Evolutionary conservation across 2,329 filamentous ascomycete species (phyloP), one percentile per base, ranked within the genome.

Genomic region (Drechslerella coelobrocha): DNA sequence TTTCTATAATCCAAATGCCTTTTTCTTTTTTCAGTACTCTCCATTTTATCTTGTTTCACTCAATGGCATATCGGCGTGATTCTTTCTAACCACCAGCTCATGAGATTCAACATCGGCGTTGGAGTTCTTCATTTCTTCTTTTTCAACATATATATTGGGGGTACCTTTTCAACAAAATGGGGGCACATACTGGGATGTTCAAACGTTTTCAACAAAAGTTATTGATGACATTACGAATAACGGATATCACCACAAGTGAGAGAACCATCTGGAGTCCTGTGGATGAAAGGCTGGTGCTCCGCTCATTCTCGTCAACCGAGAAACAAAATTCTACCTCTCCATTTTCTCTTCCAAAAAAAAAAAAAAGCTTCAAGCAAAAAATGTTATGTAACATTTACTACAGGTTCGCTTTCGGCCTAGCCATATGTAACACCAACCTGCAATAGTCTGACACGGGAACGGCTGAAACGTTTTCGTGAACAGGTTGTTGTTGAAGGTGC

Each of bases 31-130:
- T 17, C n/a, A n/a, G n/a, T n/a, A n/a, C 53, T 68, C 34, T 57
- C 37, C 52, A 27, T 72, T 63, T 57, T 17, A 73, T 52, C 27
- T 69, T 71, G 39, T 61, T 68, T 53, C 53, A 29, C 17, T 45
- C 34, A 66, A 69, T 39, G 34, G 69, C 65, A 53, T 68, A 73
- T 63, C 68, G 68, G 62, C 39, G 63, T 66, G 68, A 61, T 63
- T 56, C 10, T 10, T 29, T 27, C 43, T 43, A 52, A 39, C 24
- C 12, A 61, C 27, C 2, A 60, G 62, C 53, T 63, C 41, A 61
- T 68, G 69, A 75, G 75, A 76, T 76, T 76, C 75, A 76, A 76
- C 75, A 76, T 76, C 75, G 75, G 75, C 75, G 75, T 76, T 76
- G 61, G 12, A 45, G 27, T 45, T 61, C 43, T 54, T 24, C 29